Evolutionary conservation across 1,139 yeast genomes (phyloP).

Genomic region (Kodamaea arcana): DNA sequence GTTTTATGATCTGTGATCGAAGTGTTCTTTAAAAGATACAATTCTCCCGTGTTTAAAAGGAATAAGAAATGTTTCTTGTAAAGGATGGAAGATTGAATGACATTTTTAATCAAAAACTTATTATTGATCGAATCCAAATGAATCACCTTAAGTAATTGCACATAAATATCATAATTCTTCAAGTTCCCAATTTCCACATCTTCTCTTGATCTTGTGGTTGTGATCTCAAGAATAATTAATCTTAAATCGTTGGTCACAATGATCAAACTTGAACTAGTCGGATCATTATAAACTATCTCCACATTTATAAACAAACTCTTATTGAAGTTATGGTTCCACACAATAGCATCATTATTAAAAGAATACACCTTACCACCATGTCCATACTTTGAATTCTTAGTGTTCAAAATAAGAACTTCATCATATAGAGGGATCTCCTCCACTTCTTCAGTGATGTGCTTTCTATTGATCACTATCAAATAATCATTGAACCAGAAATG

Average conservation of each 20-base stretch:
- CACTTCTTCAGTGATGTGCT: conserved; percentile 18
- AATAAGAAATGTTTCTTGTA: conserved; percentile 33
- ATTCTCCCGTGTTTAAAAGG: conserved; percentile 35
- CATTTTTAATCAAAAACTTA: conserved; percentile 22
- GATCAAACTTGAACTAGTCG: conserved; percentile 19
- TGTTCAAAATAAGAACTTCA: conserved; percentile 37
- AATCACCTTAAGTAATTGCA: conserved; percentile 33
- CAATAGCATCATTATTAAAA: conserved; percentile 37
- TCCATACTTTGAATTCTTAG: conserved; percentile 32
- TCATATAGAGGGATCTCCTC: conserved; percentile 20
- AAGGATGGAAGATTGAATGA: conserved; percentile 26
- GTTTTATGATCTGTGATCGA: conserved; percentile 10
- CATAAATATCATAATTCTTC: conserved; percentile 25
- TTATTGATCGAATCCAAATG: conserved; percentile 31
- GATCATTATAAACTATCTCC: conserved; percentile 16
- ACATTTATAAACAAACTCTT: conserved; percentile 24
- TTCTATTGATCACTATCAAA: conserved; percentile 33
- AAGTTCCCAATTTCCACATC: conserved; percentile 4
- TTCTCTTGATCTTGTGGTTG: conserved; percentile 8
- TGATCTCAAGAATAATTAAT: conserved; percentile 30
- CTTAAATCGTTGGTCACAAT: conserved; percentile 30
- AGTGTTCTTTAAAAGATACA: conserved; percentile 35
- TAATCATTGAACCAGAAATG: conserved; percentile 37
- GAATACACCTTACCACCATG: conserved; percentile 27
- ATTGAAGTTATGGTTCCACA: conserved; percentile 39